These are phyloP conservation scores for Leccinellum luteum DNA, from an alignment of 768 basidiomycete genomes.

Conservation along the genomic window DNA sequence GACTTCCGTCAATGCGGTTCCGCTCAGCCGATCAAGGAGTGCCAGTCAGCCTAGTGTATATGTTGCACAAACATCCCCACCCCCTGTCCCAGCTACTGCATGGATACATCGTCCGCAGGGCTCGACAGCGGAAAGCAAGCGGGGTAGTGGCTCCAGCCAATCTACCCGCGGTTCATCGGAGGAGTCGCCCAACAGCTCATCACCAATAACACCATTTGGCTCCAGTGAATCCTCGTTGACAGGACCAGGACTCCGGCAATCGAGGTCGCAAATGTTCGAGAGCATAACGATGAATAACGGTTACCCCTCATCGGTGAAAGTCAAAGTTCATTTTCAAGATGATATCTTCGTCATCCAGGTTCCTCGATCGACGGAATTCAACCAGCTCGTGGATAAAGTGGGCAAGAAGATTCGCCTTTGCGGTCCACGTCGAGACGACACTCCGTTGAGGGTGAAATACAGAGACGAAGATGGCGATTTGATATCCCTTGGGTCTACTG, in stretches of 20 bases:
- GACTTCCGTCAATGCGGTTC: constrained; percentile 29
- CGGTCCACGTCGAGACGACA: constrained; percentile 75
- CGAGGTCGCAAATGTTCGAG: constrained; percentile 55
- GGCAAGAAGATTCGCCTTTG: constrained; percentile 91
- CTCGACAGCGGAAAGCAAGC: constrained; percentile 50
- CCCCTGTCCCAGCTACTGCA: constrained; percentile 52
- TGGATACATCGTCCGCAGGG: constrained; percentile 49
- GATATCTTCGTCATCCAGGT: constrained; percentile 96
- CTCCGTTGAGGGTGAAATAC: constrained; percentile 84
- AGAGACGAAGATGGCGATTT: constrained; percentile 91
- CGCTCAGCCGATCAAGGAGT: constrained; percentile 62
- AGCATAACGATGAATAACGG: constrained; percentile 32
- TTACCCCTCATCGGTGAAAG: constrained; percentile 61
- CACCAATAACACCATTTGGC: constrained; percentile 89
- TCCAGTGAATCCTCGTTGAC: constrained; percentile 80
- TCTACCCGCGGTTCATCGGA: constrained; percentile 77
- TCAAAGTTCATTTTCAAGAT: constrained; percentile 93
- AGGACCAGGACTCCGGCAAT: constrained; percentile 51
- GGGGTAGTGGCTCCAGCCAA: constrained; percentile 83
- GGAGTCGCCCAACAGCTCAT: constrained; percentile 80
- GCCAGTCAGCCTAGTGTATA: constrained; percentile 79
- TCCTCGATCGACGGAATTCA: constrained; percentile 72
- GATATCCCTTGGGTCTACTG: constrained; percentile 83
- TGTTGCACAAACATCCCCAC: constrained; percentile 46
- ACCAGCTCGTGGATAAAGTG: constrained; percentile 84